Evolutionary conservation across 345 rosid species (phyloP), one percentile per base, ranked within the genome.

Genomic region (Orychophragmus violaceus): DNA sequence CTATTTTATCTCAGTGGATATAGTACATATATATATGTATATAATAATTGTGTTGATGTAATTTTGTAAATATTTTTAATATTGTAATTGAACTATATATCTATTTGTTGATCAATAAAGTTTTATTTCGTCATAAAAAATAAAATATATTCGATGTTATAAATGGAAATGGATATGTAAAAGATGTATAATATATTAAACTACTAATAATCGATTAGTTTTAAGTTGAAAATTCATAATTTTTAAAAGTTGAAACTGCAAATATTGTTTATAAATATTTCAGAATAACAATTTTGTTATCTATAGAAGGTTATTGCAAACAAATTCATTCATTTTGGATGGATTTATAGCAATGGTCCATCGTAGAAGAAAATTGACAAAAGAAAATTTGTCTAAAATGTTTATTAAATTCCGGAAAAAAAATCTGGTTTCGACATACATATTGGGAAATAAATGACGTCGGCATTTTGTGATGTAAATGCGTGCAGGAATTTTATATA

Each of bases 311-410:
- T n/a, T 25, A 37, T 4, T 19, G 23, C 9, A 28, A 46, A 19
- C 45, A 17, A 18, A 27, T 36, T 1, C 50, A n/a, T 27, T 51
- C 0, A 3, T 39, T 68, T 51, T 51, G 54, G 44, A 39, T 29
- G 44, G 49, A 25, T 27, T 33, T 37, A 22, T 41, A 41, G 36
- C 52, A 60, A 70, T 42, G 69, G 62, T 41, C 68, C 74, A 62
- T 12, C 10, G 14, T 70, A 16, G 48, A 23, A 39, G 35, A 45
- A 61, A 51, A 70, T 4, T 51, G 46, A 41, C 24, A 32, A n/a
- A 35, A 22, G 6, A 39, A 18, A 11, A 0, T 36, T 52, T 42
- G 21, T 17, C 16, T 17, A 14, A 17, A 23, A 37, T 24, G 23
- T 29, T 49, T 70, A 39, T 52, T 11, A 41, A 36, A 35, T 35